These are phyloP conservation scores for Fusarium sp. DNA, from an alignment of 2,329 filamentous ascomycete species.

Conservation along the genomic window DNA sequence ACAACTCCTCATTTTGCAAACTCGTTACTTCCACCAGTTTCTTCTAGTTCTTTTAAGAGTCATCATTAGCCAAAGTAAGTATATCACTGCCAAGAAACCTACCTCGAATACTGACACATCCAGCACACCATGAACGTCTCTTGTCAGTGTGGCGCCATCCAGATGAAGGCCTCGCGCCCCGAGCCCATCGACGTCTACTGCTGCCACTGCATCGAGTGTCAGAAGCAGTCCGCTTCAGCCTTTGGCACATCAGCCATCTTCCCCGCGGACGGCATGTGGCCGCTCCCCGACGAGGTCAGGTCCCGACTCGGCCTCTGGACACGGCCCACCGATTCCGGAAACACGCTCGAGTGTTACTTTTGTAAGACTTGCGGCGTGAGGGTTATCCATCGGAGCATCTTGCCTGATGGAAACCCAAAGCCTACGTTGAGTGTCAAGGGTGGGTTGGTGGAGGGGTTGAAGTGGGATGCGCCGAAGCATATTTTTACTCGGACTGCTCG, in stretches of 20 bases:
- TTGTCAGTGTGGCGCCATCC: conserved; percentile 55
- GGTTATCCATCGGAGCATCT: conserved; percentile 56
- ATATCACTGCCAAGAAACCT: neutral
- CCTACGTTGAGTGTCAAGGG: conserved; percentile 58
- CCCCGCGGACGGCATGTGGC: conserved; percentile 53
- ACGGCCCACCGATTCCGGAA: conserved; percentile 53
- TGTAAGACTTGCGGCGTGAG: conserved; percentile 57
- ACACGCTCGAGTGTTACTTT: conserved; percentile 56
- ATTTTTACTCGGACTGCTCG: conserved; percentile 59
- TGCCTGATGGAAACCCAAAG: conserved; percentile 50
- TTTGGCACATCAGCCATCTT: conserved; percentile 59
- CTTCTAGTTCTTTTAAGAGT: neutral
- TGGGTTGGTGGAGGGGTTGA: conserved; percentile 55
- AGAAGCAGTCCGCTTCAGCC: conserved; percentile 56
- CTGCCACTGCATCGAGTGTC: conserved; percentile 60
- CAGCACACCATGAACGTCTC: conserved; percentile 36
- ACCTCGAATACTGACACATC: neutral
- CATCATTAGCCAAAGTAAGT: neutral
- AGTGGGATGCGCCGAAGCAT: conserved; percentile 53
- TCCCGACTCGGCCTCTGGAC: conserved; percentile 50
- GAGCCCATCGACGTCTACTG: conserved; percentile 52
- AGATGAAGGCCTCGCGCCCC: conserved; percentile 49
- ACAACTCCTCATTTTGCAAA: neutral
- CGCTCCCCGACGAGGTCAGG: conserved; percentile 47
- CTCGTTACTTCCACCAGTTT: neutral